Base-by-base conservation (phyloP, 768 basidiomycete genomes). In the Trametopsis cervina region DNA sequence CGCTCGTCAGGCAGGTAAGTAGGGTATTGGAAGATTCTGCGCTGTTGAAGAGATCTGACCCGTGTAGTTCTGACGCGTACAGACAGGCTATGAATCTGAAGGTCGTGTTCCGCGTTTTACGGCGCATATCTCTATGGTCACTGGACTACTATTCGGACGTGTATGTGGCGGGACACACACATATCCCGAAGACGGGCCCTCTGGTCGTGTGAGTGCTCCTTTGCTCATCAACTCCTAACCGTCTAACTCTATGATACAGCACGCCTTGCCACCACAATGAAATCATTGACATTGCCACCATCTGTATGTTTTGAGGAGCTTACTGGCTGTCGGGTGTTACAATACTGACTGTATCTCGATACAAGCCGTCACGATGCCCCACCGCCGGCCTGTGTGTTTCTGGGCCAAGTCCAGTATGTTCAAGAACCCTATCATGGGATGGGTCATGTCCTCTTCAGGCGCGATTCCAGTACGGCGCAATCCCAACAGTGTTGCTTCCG, bases 381-480 rank as follows among this genome's bases (percentile, higher is more conserved):
- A 89, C 64, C 68, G 71, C 44, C 77, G 91, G 52, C 84, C 83
- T 42, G 68, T 98, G 49, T 87, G 94, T 63, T 89, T 87, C 60
- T 88, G 95, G 95, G 90, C 89, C 61, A 98, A 98, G 76, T 86
- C 90, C 75, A 67, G 39, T 40, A 71, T 99, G 46, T 98, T 95
- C 66, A 75, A 69, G 24, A 88, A 97, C 63, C 89, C 89, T 2
- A 62, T 82, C 10, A 69, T 84, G 37, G 73, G 78, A 25, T 82
- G 79, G 51, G 75, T 97, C 51, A 73, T 99, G 13, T 75, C 77
- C 47, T 86, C 88, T 52, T 87, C 94, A 2, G 96, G 95, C 18
- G 95, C 94, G 65, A 94, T 99, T 55, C 94, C 95, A 29, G 95
- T 98, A 27, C 91, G 93, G 61, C 80, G 96, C 52, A 91, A 88